Base-by-base conservation (phyloP, 2,329 filamentous ascomycete genomes). In the Colletotrichum truncatum region DNA sequence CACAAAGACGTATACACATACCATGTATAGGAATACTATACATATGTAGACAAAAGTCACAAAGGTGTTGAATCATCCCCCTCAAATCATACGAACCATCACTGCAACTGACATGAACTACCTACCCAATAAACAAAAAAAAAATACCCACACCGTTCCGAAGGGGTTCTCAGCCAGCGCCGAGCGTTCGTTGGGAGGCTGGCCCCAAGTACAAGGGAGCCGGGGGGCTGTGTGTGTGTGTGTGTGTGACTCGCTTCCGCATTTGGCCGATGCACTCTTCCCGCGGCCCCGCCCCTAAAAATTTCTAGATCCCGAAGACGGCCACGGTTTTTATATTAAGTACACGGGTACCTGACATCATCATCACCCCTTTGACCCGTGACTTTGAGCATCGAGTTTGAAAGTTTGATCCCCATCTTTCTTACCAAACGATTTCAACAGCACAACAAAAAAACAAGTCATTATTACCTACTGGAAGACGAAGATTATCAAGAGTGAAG, bases 181-280 rank as follows among this genome's bases (percentile, higher is more conserved):
- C 26, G 23, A 49, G 45, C 12, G 16, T 21, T 16, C 38, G 23
- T 18, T 16, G 25, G n/a, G 14, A 16, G 25, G 21, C 30, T 5
- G 32, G 32, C 36, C n/a, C 12, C n/a, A 26, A 46, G 18, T n/a
- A n/a, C n/a, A n/a, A 49, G 46, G 21, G 53, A 26, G 28, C 18
- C 21, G 4, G 32, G 49, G 10, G 21, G 46, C 8, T 18, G 32
- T 21, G n/a, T n/a, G n/a, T n/a, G n/a, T 52, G 53, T 25, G 60
- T 38, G 51, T 60, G 61, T 59, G 59, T 21, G 48, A 52, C 45
- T 59, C 39, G 54, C 54, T 66, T 64, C 64, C 64, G 64, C 64
- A 58, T 66, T 66, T 66, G 64, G 64, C 64, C 64, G 64, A 66
- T 34, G 30, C n/a, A 32, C 12, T 16, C 6, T 52, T n/a, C 30